Evolutionary conservation across 2,329 filamentous ascomycete genomes (phyloP), one percentile per base, ranked within the genome.

Genomic region (Aspergillus intermedius): DNA sequence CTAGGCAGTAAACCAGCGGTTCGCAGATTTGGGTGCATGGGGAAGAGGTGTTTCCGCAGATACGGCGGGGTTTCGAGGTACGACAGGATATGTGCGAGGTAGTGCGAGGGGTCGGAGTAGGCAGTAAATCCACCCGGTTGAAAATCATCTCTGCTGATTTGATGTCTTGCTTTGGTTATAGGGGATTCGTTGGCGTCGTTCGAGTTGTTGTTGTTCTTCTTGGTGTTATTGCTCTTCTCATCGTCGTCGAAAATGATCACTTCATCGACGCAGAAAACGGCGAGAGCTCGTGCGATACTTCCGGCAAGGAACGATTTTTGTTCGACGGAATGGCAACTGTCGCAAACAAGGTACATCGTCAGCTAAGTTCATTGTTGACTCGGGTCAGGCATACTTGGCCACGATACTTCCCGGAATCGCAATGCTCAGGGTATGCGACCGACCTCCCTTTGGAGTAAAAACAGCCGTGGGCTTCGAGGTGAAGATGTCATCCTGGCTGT

Each of bases 41-140:
- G 84, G 58, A 94, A 91, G 3, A 95, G 75, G 2, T 77, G 70
- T 63, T 83, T 84, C 59, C 87, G 82, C 69, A 95, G 82, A 68
- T 93, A 86, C 1, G 88, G 87, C 25, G 89, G 89, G 4, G 87
- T 87, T 68, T 95, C 89, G 51, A 94, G 80, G 69, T 90, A 95
- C 51, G 81, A 84, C 6, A 95, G 75, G 5, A 94, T 72, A 62
- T 93, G 88, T 45, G 82, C 78, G 19, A 95, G 76, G 69, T 91
- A 94, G 70, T 91, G 85, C 50, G 83, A 83, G 1, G 88, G 88
- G 60, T 93, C 85, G 12, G 81, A 75, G 62, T 83, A 86, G 54
- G 83, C 86, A 1, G 86, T 89, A 41, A 46, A 51, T 1, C 48
- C 53, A 78, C 77, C 52, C n/a, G 32, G 15, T 5, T 42, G 42